These are phyloP conservation scores for Russula vinacea DNA, from an alignment of 768 basidiomycete genomes.

Conservation along the genomic window DNA sequence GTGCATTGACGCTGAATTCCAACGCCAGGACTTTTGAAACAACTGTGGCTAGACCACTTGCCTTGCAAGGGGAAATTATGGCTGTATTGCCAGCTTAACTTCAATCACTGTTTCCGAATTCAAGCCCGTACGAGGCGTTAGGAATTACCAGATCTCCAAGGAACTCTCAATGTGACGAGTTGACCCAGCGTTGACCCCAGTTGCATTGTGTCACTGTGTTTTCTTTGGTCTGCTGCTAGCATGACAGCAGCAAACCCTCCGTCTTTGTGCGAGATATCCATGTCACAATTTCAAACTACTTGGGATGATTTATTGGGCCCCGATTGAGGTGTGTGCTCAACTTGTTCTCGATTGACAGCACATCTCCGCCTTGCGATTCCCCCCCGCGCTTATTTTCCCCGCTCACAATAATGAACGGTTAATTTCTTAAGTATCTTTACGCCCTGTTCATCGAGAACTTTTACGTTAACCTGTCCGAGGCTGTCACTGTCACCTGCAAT, in stretches of 20 bases:
- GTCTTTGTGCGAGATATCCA: background rate
- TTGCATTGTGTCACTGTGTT: too few species aligned
- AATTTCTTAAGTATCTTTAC: slow-evolving; percentile 36
- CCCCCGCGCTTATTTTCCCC: slow-evolving; percentile 42
- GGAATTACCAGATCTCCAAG: background rate
- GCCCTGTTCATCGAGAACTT: slow-evolving; percentile 3
- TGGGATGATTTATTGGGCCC: background rate
- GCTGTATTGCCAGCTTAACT: too few species aligned
- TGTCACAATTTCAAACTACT: background rate
- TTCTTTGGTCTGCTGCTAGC: too few species aligned
- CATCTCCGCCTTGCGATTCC: slow-evolving; percentile 44
- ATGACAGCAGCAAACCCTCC: background rate
- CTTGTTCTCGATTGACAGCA: slow-evolving; percentile 33
- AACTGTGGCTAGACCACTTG: too few species aligned
- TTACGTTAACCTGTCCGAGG: slow-evolving; percentile 15
- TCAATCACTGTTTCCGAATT: background rate
- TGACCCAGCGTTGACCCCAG: too few species aligned
- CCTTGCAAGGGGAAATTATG: too few species aligned
- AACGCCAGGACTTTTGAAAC: too few species aligned
- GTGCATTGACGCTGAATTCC: too few species aligned
- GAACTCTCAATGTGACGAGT: too few species aligned
- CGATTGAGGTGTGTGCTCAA: slow-evolving; percentile 10
- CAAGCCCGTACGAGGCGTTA: background rate
- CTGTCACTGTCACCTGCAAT: slow-evolving; percentile 28
- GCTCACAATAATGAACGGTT: slow-evolving; percentile 43